Conservation (phyloP, 306 rosid genomes). For the Biancaea sappan region DNA sequence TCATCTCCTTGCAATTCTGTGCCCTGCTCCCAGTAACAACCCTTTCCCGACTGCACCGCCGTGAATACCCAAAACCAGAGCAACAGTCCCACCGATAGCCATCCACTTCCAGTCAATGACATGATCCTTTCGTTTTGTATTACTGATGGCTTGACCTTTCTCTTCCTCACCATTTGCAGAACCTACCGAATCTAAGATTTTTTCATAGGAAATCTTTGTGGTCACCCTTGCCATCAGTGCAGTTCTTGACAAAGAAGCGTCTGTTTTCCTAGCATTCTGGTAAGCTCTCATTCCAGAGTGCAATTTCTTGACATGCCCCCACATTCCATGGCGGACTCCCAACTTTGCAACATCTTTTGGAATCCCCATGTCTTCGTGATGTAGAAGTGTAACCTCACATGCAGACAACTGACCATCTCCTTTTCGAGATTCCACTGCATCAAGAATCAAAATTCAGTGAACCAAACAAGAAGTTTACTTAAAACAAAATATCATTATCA, state of each 20-base stretch:
- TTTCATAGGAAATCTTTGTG: conserved; percentile 58
- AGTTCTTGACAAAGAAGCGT: conserved; percentile 59
- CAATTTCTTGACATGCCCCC: conserved; percentile 92
- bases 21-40: conserved; percentile 86
- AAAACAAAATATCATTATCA: background rate
- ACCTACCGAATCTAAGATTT: conserved; percentile 46
- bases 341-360: conserved; percentile 97
- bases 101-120: conserved; percentile 95
- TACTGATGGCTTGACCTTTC: conserved; percentile 24
- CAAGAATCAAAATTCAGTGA: conserved; percentile 38
- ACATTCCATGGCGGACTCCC: conserved; percentile 96
- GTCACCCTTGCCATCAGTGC: conserved; percentile 81
- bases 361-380: conserved; percentile 97
- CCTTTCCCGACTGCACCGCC: conserved; percentile 79
- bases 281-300: conserved; percentile 94
- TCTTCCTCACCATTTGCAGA: conserved; percentile 45
- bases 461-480: conserved; percentile 20
- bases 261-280: conserved; percentile 83
- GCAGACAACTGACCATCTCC: conserved; percentile 89
- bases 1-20: conserved; percentile 73
- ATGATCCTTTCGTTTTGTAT: conserved; percentile 39
- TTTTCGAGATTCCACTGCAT: conserved; percentile 86
- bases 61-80: conserved; percentile 88
- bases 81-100: conserved; percentile 84
- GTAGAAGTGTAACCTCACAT: conserved; percentile 89